These are phyloP conservation scores for Saturnispora gosingensis DNA, from an alignment of 805 yeast genomes.

Conservation along the genomic window DNA sequence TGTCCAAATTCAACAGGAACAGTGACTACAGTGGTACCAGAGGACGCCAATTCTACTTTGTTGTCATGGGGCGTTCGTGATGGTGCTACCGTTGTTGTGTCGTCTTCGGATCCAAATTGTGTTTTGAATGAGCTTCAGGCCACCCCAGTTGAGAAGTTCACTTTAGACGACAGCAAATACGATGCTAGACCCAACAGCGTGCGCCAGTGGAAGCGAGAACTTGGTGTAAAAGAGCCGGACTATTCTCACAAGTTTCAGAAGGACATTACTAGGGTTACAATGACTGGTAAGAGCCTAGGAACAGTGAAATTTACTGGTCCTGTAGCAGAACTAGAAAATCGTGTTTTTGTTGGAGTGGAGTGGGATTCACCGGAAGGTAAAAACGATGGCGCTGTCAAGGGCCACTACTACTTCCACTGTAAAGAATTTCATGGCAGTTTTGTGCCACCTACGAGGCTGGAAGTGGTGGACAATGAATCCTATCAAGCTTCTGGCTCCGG, in stretches of 20 bases:
- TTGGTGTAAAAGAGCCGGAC: constrained; percentile 65
- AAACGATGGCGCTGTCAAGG: constrained; percentile 69
- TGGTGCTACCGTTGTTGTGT: neutral
- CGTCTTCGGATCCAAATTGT: neutral
- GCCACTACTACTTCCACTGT: constrained; percentile 49
- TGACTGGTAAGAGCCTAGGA: constrained; percentile 64
- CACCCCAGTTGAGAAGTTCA: constrained; percentile 15
- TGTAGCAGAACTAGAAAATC: constrained; percentile 50
- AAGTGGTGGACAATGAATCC: constrained; percentile 40
- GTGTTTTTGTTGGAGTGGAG: constrained; percentile 75
- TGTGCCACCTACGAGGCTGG: constrained; percentile 58
- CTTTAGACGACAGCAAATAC: constrained; percentile 54
- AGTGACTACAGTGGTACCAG: neutral
- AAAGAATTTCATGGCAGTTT: constrained; percentile 61
- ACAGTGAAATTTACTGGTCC: constrained; percentile 60
- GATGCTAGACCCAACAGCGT: constrained; percentile 53
- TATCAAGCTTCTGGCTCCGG: neutral
- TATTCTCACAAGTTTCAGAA: constrained; percentile 20
- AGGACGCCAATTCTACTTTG: neutral
- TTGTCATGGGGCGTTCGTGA: neutral
- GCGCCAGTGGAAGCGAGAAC: constrained; percentile 63
- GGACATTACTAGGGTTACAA: constrained; percentile 36
- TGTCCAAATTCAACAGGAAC: neutral
- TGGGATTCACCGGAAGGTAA: constrained; percentile 83
- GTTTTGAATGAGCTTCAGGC: constrained; percentile 1